Conservation (phyloP, 306 rosid genomes). For the Fragaria vesca region DNA sequence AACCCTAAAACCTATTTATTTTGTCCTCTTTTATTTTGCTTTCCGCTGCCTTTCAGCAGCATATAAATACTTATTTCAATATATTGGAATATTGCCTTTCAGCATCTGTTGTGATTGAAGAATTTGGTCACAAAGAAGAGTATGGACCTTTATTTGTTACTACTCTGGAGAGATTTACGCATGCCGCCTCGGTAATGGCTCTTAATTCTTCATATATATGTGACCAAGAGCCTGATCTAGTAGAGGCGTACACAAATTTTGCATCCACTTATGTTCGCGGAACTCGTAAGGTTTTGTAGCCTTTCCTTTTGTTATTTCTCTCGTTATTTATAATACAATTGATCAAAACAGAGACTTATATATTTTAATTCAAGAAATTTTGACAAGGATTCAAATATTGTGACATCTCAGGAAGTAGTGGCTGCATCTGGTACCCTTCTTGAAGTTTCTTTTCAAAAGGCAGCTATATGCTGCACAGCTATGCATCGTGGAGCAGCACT, state of each 20-base stretch:
- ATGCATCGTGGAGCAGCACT: constrained; percentile 99
- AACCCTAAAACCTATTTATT: neutral
- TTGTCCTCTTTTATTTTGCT: neutral
- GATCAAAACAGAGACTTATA: neutral
- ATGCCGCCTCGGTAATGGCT: constrained; percentile 83
- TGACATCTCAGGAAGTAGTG: constrained; percentile 66
- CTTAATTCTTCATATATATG: constrained; percentile 90
- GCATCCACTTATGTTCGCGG: constrained; percentile 77
- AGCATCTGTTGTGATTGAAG: constrained; percentile 93
- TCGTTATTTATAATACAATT: neutral
- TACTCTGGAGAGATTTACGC: constrained; percentile 83
- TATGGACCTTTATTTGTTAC: constrained; percentile 79
- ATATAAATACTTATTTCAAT: neutral
- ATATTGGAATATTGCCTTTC: constrained; percentile 33
- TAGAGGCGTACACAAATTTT: constrained; percentile 92
- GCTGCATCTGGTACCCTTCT: constrained; percentile 75
- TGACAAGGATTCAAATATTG: constrained; percentile 9
- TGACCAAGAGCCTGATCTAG: constrained; percentile 98
- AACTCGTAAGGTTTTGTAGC: constrained; percentile 60
- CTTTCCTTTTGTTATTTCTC: constrained; percentile 9
- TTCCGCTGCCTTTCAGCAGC: neutral
- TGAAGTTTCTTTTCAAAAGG: constrained; percentile 86
- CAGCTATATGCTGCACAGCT: constrained; percentile 95
- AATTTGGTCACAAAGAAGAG: constrained; percentile 81
- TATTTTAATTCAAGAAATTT: neutral